These are phyloP conservation scores for Hippophae tibetana DNA, from an alignment of 306 rosid species.

Conservation along the genomic window DNA sequence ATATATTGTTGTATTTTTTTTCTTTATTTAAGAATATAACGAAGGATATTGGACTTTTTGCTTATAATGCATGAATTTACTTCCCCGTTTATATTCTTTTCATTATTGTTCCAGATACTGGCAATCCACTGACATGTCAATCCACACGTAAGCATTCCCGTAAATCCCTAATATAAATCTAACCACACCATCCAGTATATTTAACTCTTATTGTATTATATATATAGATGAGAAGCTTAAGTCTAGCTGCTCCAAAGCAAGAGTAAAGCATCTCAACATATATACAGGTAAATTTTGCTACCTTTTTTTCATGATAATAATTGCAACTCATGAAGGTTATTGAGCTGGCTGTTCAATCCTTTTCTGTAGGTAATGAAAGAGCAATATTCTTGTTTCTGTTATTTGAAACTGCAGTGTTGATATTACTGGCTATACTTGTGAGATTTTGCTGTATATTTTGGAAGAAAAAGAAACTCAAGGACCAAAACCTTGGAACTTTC, in stretches of 20 bases:
- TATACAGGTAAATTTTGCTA: slow-evolving; percentile 47
- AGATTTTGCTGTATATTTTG: slow-evolving; percentile 67
- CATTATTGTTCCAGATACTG: slow-evolving; percentile 37
- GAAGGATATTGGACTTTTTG: background rate
- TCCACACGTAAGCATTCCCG: slow-evolving; percentile 32
- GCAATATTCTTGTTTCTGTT: slow-evolving; percentile 52
- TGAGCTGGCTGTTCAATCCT: slow-evolving; percentile 1
- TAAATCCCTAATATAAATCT: background rate
- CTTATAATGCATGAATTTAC: slow-evolving; percentile 2
- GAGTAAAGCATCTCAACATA: slow-evolving; percentile 41
- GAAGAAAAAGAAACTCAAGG: slow-evolving; percentile 59
- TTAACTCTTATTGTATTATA: slow-evolving; percentile 4
- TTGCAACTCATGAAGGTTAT: background rate
- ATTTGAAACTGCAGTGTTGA: slow-evolving; percentile 40
- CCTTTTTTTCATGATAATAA: background rate
- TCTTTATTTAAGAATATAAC: background rate
- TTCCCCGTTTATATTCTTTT: slow-evolving; percentile 7
- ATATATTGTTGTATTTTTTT: too few relatives aligned
- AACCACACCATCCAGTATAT: background rate
- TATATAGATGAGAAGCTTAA: slow-evolving; percentile 45
- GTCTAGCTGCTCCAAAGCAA: slow-evolving; percentile 67
- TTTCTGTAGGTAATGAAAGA: slow-evolving; percentile 46
- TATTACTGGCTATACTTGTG: slow-evolving; percentile 36
- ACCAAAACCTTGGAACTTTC: slow-evolving; percentile 51
- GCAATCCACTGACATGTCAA: slow-evolving; percentile 50